Percentiles rank a stretch among this genome's conserved stretches.
phyloP scores from a whole-genome alignment of 2,329 filamentous ascomycete genomes.

The Colletotrichum sp. region DNA sequence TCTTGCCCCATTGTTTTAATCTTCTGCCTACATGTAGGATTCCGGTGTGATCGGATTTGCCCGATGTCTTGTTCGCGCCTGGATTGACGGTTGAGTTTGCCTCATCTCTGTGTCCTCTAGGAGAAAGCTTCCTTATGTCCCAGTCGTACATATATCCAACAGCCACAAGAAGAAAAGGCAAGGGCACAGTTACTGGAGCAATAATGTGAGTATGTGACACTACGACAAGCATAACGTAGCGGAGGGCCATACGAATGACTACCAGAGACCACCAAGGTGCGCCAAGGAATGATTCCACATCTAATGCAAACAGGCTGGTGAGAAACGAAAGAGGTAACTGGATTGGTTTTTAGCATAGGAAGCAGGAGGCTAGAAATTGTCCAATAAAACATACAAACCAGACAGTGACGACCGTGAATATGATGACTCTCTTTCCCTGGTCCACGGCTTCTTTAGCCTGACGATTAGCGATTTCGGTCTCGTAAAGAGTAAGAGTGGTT shows the following conservation, averaged over 20 bases:
- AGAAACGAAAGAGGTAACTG: background rate
- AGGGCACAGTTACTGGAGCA: background rate
- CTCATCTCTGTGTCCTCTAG: no score
- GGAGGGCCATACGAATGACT: background rate
- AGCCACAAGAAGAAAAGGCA: background rate
- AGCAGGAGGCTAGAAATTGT: background rate
- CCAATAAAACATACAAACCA: background rate
- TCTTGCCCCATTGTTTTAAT: no score
- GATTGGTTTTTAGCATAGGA: background rate
- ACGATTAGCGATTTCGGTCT: background rate
- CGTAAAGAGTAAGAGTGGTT: background rate
- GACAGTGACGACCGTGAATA: background rate
- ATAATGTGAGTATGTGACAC: no score
- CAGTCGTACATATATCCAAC: background rate
- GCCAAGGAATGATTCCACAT: background rate
- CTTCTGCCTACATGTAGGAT: no score
- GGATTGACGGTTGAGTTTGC: accelerated
- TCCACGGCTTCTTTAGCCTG: background rate
- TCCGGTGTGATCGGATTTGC: no score
- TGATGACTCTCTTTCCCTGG: background rate
- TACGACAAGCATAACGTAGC: no score
- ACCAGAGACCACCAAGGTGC: background rate
- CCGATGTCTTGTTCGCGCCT: no score
- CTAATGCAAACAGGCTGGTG: background rate
- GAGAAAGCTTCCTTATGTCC: no score